Conservation (phyloP, 1,284 basidiomycete species). For the Microbotryum intermedium region DNA sequence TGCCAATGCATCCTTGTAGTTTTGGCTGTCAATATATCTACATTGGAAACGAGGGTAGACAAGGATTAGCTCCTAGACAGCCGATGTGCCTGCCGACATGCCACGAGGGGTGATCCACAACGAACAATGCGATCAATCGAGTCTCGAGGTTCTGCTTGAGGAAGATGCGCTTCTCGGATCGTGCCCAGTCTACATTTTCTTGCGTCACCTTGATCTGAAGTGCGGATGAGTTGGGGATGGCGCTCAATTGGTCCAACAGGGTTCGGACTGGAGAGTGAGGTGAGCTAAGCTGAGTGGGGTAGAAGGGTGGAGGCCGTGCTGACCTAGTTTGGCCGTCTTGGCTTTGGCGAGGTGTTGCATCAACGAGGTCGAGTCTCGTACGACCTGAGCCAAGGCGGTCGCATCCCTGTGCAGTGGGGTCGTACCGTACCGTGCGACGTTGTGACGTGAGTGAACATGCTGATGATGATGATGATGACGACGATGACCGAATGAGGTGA, state of each 20-base stretch:
- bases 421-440: background rate
- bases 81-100: background rate
- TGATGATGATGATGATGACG: too few relatives aligned
- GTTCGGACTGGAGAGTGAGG: constrained; percentile 60
- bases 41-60: constrained; percentile 23
- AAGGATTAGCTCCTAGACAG: background rate
- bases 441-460: background rate
- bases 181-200: constrained; percentile 92
- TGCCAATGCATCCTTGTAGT: constrained; percentile 68
- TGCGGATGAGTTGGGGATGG: constrained; percentile 56
- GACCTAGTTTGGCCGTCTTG: constrained; percentile 93
- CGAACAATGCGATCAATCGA: constrained; percentile 71
- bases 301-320: constrained; percentile 36
- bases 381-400: constrained; percentile 73
- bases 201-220: constrained; percentile 78
- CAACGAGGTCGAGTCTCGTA: constrained; percentile 64
- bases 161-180: constrained; percentile 86
- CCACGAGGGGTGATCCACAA: background rate
- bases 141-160: constrained; percentile 90
- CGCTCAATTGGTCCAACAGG: constrained; percentile 77
- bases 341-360: constrained; percentile 67
- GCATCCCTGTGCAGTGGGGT: constrained; percentile 55
- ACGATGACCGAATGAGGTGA: too few relatives aligned
- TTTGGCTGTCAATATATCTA: constrained; percentile 65
- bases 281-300: constrained; percentile 19